Evolutionary conservation across 2,329 filamentous ascomycete species (phyloP).

Genomic region (Epichloe uncinata): DNA sequence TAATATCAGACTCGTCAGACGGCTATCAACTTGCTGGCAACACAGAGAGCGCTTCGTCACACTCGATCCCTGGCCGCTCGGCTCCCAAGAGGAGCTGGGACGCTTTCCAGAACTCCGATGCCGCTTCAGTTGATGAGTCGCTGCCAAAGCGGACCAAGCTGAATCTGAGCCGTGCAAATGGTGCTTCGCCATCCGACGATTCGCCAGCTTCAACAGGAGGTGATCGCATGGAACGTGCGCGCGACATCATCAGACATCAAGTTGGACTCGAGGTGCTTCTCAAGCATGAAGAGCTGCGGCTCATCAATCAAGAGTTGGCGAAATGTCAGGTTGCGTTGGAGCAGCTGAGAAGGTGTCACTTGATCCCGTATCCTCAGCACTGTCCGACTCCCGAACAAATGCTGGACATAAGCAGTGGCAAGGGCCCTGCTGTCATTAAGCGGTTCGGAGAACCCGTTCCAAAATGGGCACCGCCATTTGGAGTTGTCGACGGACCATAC

Average conservation of each 20-base stretch:
- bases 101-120: slow-evolving; percentile 13
- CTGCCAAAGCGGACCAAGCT: slow-evolving; percentile 31
- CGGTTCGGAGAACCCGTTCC: slow-evolving; percentile 52
- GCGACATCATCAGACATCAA: slow-evolving; percentile 69
- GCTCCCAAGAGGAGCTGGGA: slow-evolving; percentile 28
- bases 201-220: slow-evolving; percentile 10
- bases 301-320: slow-evolving; percentile 91
- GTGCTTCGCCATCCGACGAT: background rate
- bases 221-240: slow-evolving; percentile 35
- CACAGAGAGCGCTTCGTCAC: background rate
- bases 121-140: slow-evolving; percentile 1
- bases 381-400: slow-evolving; percentile 53
- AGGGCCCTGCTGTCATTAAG: slow-evolving; percentile 54
- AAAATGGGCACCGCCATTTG: slow-evolving; percentile 74
- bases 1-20: slow-evolving; percentile 9
- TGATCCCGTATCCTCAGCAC: slow-evolving; percentile 77
- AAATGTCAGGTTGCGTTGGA: slow-evolving; percentile 92
- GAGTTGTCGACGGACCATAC: slow-evolving; percentile 84
- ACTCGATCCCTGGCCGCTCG: background rate
- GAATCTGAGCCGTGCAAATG: slow-evolving; percentile 11
- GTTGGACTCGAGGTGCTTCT: slow-evolving; percentile 83
- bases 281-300: slow-evolving; percentile 86
- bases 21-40: slow-evolving; percentile 16
- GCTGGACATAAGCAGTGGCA: slow-evolving; percentile 59
- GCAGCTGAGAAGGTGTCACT: slow-evolving; percentile 80